Conservation (phyloP, 2,329 filamentous ascomycete genomes). For the Talaromyces amestolkiae region DNA sequence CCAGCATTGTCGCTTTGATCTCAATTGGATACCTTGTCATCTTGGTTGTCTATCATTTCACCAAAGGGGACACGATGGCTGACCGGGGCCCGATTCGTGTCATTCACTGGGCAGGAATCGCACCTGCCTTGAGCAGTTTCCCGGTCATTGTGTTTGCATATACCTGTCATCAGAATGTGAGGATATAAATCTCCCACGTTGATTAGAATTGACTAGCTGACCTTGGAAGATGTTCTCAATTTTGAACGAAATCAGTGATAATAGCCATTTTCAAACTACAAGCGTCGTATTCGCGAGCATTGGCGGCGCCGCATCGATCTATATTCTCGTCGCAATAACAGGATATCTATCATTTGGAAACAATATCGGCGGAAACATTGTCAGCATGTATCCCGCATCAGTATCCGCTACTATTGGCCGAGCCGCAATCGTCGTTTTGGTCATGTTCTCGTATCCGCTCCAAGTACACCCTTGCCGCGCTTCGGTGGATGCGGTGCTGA, state of each 20-base stretch:
- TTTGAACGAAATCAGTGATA: conserved; percentile 87
- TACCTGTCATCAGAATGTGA: conserved; percentile 94
- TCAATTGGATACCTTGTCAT: conserved; percentile 94
- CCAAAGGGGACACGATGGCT: conserved; percentile 69
- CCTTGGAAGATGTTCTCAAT: conserved; percentile 87
- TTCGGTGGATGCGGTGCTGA: conserved; percentile 89
- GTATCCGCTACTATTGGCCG: conserved; percentile 87
- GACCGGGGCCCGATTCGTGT: conserved; percentile 72
- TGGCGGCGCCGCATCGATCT: conserved; percentile 80
- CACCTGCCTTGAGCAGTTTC: conserved; percentile 77
- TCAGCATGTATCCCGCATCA: conserved; percentile 80
- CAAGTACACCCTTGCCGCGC: conserved; percentile 95
- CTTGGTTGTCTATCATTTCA: conserved; percentile 88
- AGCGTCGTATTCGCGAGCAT: conserved; percentile 80
- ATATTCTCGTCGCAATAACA: conserved; percentile 87
- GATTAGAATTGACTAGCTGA: conserved; percentile 20
- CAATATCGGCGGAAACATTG: conserved; percentile 85
- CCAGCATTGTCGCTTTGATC: conserved; percentile 82
- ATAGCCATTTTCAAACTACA: conserved; percentile 73
- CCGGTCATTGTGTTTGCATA: conserved; percentile 99
- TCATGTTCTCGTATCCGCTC: conserved; percentile 93
- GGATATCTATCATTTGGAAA: conserved; percentile 96
- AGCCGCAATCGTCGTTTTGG: conserved; percentile 89
- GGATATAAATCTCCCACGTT: conserved; percentile 29
- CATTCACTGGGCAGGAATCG: conserved; percentile 73